Evolutionary conservation across 306 rosid genomes (phyloP).

Genomic region (Cucumis sativus): DNA sequence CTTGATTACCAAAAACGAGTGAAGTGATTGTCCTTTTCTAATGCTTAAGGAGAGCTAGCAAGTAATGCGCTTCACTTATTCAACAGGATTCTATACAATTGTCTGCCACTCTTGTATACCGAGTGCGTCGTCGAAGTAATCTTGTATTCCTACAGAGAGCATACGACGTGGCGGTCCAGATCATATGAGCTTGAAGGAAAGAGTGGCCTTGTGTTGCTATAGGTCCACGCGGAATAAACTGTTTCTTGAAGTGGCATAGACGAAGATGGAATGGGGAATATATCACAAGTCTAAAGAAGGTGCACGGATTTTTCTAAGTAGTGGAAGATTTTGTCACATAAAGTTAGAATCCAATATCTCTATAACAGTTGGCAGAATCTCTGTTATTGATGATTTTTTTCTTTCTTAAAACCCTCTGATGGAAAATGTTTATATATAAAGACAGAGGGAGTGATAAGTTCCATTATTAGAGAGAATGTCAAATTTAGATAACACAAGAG

Average conservation of each 20-base stretch:
- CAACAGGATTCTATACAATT: neutral
- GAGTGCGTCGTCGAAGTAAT: neutral
- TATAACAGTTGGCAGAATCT: slow-evolving; percentile 8
- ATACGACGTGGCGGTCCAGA: neutral
- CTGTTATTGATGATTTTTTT: neutral
- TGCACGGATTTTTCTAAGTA: neutral
- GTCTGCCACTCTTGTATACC: neutral
- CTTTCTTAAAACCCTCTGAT: neutral
- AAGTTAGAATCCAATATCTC: slow-evolving; percentile 6
- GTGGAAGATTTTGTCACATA: slow-evolving; percentile 2
- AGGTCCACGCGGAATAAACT: slow-evolving; percentile 75
- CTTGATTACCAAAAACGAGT: neutral
- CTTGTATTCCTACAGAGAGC: neutral
- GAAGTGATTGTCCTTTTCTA: neutral
- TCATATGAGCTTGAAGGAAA: neutral
- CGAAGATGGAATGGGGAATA: slow-evolving; percentile 5
- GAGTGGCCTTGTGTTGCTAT: neutral
- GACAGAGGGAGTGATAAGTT: too few species aligned
- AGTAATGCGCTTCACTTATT: neutral
- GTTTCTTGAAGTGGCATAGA: slow-evolving; percentile 12
- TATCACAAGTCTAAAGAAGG: slow-evolving; percentile 4
- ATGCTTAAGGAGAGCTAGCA: neutral
- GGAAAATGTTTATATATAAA: neutral
- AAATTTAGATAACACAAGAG: too few species aligned
- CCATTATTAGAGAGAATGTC: too few species aligned